A percentile compares a stretch with the other conserved stretches of the same genome.
phyloP scores from a whole-genome alignment of 2,329 filamentous ascomycete species.

The Fusarium tricinctum region DNA sequence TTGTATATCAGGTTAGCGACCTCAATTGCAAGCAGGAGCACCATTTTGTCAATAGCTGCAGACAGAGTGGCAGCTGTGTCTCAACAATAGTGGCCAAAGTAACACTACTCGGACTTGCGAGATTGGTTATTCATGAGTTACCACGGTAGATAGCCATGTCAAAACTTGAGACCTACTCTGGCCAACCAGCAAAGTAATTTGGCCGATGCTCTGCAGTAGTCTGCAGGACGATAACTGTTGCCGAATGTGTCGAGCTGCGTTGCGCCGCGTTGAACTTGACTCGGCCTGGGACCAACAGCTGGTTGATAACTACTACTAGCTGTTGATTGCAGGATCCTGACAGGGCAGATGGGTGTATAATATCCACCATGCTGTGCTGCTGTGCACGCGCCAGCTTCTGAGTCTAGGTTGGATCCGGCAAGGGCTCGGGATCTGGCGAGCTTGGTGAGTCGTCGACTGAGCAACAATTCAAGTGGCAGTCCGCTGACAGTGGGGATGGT shows the following conservation, averaged over 20 bases:
- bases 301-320: conserved; percentile 45
- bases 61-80: conserved; percentile 33
- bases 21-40: conserved; percentile 19
- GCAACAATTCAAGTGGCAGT: conserved; percentile 46
- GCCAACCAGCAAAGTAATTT: conserved; percentile 32
- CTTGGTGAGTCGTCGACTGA: conserved; percentile 47
- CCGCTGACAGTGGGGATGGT: conserved; percentile 43
- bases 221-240: conserved; percentile 44
- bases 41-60: conserved; percentile 26
- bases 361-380: conserved; percentile 46
- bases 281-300: conserved; percentile 47
- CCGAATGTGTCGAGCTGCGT: conserved; percentile 53
- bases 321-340: conserved; percentile 47
- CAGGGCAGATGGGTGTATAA: conserved; percentile 44
- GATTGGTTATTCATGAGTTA: conserved; percentile 25
- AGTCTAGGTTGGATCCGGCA: conserved; percentile 48
- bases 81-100: conserved; percentile 30
- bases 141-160: conserved; percentile 34
- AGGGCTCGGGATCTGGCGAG: conserved; percentile 49
- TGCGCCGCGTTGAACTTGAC: conserved; percentile 46
- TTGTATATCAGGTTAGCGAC: conserved; percentile 19
- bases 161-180: conserved; percentile 28
- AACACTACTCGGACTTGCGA: conserved; percentile 16
- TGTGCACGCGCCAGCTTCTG: conserved; percentile 46
- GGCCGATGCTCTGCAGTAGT: conserved; percentile 46